phyloP scores from a whole-genome alignment of 1,284 basidiomycete genomes.

The Phellinidium pouzarii region DNA sequence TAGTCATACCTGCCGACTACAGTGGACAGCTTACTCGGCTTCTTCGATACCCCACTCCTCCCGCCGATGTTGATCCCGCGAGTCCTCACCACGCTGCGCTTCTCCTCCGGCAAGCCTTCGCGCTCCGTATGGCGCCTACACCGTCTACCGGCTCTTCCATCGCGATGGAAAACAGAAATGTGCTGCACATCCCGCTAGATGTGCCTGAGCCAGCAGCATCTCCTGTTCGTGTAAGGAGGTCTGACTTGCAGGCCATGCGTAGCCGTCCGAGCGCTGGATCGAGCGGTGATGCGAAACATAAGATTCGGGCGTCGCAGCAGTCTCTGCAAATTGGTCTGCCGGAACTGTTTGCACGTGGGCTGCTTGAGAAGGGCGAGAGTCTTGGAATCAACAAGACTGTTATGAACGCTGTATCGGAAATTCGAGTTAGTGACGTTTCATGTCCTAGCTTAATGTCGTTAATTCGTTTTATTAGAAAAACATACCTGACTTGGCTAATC shows the following conservation, averaged over 20 bases:
- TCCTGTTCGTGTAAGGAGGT: constrained; percentile 32
- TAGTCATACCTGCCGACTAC: constrained; percentile 84
- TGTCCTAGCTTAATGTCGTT: background rate
- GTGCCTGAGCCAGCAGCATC: constrained; percentile 45
- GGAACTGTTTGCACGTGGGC: constrained; percentile 63
- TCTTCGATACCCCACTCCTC: constrained; percentile 72
- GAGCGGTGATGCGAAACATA: constrained; percentile 12
- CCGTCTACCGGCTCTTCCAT: constrained; percentile 69
- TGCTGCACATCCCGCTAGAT: constrained; percentile 65
- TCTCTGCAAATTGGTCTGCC: constrained; percentile 48
- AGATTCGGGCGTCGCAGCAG: constrained; percentile 25
- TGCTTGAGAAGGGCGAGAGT: constrained; percentile 70
- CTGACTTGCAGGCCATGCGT: constrained; percentile 20
- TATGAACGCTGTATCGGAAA: constrained; percentile 68
- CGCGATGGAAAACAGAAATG: constrained; percentile 73
- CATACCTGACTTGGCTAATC: constrained; percentile 71
- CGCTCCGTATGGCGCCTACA: constrained; percentile 67
- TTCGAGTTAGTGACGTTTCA: constrained; percentile 43
- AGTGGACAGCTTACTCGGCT: constrained; percentile 75
- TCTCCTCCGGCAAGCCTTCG: constrained; percentile 76
- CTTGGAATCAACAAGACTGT: constrained; percentile 75
- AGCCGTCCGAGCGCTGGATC: constrained; percentile 12
- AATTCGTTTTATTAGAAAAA: constrained; percentile 49
- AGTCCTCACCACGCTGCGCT: constrained; percentile 54
- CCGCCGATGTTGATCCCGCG: constrained; percentile 27